A percentile compares a stretch with the other conserved stretches of the same genome.
Conservation (phyloP, 2,329 filamentous ascomycete species). For the Ceratocystis lukuohia region DNA sequence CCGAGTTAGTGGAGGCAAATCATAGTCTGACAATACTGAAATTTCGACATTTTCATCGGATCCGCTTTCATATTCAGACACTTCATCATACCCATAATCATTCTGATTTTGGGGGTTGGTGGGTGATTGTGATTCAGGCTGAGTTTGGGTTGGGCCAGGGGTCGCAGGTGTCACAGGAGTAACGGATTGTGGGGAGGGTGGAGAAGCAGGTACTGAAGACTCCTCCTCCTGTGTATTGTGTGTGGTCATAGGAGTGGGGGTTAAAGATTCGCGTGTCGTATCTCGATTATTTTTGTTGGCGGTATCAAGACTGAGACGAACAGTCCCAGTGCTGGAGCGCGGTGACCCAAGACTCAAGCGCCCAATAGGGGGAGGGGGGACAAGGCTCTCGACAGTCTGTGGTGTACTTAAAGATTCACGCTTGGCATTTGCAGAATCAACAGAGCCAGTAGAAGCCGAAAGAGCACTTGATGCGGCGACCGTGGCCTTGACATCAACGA, state of each 20-base stretch:
- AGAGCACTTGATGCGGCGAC: conserved; percentile 7
- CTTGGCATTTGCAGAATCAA: conserved; percentile 32
- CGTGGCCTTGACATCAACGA: conserved; percentile 11
- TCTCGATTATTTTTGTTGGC: not conserved
- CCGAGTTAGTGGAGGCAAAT: conserved; percentile 68
- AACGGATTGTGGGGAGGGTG: not conserved
- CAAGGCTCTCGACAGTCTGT: conserved; percentile 8
- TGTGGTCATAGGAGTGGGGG: conserved; percentile 11
- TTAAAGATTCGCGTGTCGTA: conserved; percentile 16
- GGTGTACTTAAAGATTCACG: not conserved
- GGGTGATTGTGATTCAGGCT: not conserved
- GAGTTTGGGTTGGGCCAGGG: not conserved
- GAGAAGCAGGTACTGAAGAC: not conserved
- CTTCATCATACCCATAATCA: conserved; percentile 13
- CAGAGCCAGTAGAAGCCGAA: conserved; percentile 8
- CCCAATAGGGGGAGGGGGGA: conserved; percentile 9
- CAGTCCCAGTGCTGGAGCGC: conserved; percentile 12
- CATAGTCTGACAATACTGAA: conserved; percentile 46
- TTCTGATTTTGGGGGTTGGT: not conserved
- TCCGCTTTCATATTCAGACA: conserved; percentile 12
- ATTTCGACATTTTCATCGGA: conserved; percentile 36
- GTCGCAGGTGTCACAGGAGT: conserved; percentile 9
- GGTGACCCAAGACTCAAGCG: not conserved
- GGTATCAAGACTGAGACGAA: not conserved
- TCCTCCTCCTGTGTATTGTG: not conserved